Evolutionary conservation across 108 stramenopile species (phyloP), one percentile per base, ranked within the genome.

Genomic region (Fragilaria crotonensis): DNA sequence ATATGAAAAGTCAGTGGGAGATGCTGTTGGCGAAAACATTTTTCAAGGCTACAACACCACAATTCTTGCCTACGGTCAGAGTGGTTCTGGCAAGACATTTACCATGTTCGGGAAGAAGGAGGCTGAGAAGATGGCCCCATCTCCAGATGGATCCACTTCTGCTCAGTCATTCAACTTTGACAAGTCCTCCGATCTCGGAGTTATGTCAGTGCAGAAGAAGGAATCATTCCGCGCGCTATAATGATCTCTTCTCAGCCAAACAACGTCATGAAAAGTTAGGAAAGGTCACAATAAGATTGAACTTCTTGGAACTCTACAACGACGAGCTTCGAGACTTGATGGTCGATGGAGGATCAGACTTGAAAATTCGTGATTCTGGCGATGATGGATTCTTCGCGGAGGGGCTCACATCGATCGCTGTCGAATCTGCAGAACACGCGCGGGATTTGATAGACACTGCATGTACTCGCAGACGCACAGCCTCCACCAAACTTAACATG

Each of bases 401-500:
- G 21, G 77, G 77, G 50, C 65, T 87, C 28, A 78, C 77, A 28
- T 50, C 59, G 23, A 50, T 66, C 33, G 27, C 30, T 5, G 76
- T 84, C 2, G 33, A 57, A 5, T 61, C 64, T 33, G 62, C 66
- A 0, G 36, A 22, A 17, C 77, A 80, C 2, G 80, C 84, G 20
- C 27, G 32, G 9, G 19, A 18, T 2, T 53, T 82, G 44, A 75
- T 92, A 61, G 53, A 62, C 21, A 17, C 19, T 3, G 90, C 87
- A 11, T 31, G 53, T 9, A 23, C 20, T 9, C 62, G 62, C 14
- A 70, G 90, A 23, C 65, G 70, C 0, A 79, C 77, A 27, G 83
- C 62, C 23, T 60, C 74, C 19, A 95, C 92, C 1, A 70, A 65
- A 18, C 88, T 94, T 87, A 93, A 92, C 33, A 52, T 77, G 74